These are phyloP conservation scores for Rhytidhysteron rufulum DNA, from an alignment of 2,329 filamentous ascomycete species.

Conservation along the genomic window DNA sequence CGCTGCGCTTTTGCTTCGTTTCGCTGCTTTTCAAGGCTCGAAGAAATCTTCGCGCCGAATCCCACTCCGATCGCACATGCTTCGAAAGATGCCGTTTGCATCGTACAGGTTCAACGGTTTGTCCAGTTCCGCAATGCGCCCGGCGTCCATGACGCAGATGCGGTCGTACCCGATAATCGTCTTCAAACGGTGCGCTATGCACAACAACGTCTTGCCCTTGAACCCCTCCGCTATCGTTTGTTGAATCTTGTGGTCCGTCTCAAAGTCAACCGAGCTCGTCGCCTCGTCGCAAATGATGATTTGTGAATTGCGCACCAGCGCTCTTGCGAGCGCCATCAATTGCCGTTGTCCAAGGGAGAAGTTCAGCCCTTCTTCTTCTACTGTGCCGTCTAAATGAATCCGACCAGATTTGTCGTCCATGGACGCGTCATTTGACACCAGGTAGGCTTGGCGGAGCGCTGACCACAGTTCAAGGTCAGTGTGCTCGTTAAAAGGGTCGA, in stretches of 20 bases:
- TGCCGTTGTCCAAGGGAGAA: constrained; percentile 94
- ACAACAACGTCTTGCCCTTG: constrained; percentile 79
- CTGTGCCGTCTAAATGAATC: constrained; percentile 76
- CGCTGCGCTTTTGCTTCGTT: too few relatives aligned
- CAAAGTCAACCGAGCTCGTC: constrained; percentile 88
- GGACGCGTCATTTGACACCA: constrained; percentile 52
- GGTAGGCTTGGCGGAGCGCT: constrained; percentile 71
- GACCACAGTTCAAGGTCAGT: constrained; percentile 74
- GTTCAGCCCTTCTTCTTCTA: constrained; percentile 94
- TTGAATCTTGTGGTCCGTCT: constrained; percentile 95
- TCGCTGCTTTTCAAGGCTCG: constrained; percentile 1
- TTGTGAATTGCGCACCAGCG: constrained; percentile 78
- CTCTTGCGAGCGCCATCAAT: constrained; percentile 88
- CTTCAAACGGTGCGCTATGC: constrained; percentile 86
- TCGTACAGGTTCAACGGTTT: constrained; percentile 71
- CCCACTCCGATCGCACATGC: constrained; percentile 86
- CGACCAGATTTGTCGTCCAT: constrained; percentile 50
- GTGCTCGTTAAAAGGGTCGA: constrained; percentile 78
- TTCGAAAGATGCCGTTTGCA: constrained; percentile 71
- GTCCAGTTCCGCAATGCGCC: constrained; percentile 82
- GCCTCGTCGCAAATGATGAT: constrained; percentile 98
- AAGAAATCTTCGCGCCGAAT: constrained; percentile 57
- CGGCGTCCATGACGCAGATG: constrained; percentile 94
- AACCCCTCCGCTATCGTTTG: constrained; percentile 81
- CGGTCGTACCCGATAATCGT: constrained; percentile 94